Percentiles rank a stretch among this genome's conserved stretches.
phyloP scores from a whole-genome alignment of 1,139 yeast species.

The Fermentozyma sake region DNA sequence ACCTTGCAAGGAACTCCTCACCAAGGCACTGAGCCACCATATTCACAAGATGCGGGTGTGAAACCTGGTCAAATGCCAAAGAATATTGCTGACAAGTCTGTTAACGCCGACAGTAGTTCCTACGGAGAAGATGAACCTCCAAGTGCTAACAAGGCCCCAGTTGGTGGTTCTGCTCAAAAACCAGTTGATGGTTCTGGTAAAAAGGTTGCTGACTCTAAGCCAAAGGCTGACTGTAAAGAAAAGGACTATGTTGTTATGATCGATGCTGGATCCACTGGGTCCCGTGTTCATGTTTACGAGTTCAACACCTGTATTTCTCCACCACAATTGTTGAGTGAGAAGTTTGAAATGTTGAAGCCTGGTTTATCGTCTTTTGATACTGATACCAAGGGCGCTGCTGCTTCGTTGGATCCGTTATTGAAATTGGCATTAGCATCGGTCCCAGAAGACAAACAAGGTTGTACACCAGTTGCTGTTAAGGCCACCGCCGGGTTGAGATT shows the following conservation, averaged over 20 bases:
- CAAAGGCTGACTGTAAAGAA: slow-evolving; percentile 22
- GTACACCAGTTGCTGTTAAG: slow-evolving; percentile 93
- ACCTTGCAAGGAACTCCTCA: slow-evolving; percentile 34
- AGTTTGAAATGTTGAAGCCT: slow-evolving; percentile 84
- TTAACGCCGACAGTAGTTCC: no score
- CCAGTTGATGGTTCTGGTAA: slow-evolving; percentile 3
- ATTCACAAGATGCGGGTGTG: slow-evolving; percentile 13
- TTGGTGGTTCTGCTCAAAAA: slow-evolving; percentile 4
- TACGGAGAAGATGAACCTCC: slow-evolving; percentile 8
- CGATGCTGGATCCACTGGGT: slow-evolving; percentile 97
- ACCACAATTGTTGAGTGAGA: slow-evolving; percentile 74
- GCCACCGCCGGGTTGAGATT: slow-evolving; percentile 97
- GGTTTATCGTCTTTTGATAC: slow-evolving; percentile 85
- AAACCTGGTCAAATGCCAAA: slow-evolving; percentile 12
- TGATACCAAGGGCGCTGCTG: slow-evolving; percentile 81
- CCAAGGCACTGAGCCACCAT: slow-evolving; percentile 35
- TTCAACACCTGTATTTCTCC: slow-evolving; percentile 83
- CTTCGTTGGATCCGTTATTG: slow-evolving; percentile 76
- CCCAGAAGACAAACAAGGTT: slow-evolving; percentile 65
- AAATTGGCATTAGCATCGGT: slow-evolving; percentile 68
- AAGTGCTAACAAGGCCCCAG: slow-evolving; percentile 5
- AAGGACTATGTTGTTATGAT: slow-evolving; percentile 70
- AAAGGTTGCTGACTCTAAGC: slow-evolving; percentile 3
- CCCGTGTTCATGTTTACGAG: slow-evolving; percentile 89
- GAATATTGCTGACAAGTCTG: slow-evolving; percentile 22